Conservation (phyloP, 2,329 filamentous ascomycete species). For the Cladosporium halotolerans region DNA sequence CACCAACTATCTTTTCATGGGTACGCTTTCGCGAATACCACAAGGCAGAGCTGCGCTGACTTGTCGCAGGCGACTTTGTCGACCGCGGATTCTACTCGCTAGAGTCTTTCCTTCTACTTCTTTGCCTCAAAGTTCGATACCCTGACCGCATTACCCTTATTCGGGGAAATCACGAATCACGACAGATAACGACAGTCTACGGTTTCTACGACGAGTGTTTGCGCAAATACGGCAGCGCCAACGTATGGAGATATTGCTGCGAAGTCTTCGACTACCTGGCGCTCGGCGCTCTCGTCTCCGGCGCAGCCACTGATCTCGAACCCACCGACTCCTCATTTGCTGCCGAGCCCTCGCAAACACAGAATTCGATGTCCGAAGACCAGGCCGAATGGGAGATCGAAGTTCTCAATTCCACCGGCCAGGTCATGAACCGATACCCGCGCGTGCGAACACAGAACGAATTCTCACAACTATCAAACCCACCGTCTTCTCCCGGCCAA, state of each 20-base stretch:
- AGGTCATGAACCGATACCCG: slow-evolving; percentile 67
- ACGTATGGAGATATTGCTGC: slow-evolving; percentile 90
- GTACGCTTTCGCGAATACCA: slow-evolving; percentile 34
- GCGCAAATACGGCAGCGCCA: slow-evolving; percentile 91
- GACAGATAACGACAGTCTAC: slow-evolving; percentile 95
- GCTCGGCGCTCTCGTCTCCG: slow-evolving; percentile 82
- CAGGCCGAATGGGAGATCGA: slow-evolving; percentile 79
- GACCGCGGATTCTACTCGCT: slow-evolving; percentile 97
- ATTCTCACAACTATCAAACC: slow-evolving; percentile 22
- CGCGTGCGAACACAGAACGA: slow-evolving; percentile 36
- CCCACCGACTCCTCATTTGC: slow-evolving; percentile 51
- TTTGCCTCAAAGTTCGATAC: slow-evolving; percentile 95
- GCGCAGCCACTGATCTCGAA: slow-evolving; percentile 61
- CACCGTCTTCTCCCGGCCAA: slow-evolving; percentile 33
- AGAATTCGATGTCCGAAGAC: slow-evolving; percentile 47
- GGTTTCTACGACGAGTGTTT: slow-evolving; percentile 98
- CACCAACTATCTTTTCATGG: slow-evolving; percentile 97
- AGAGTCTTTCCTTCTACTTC: slow-evolving; percentile 89
- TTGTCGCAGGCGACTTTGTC: slow-evolving; percentile 76
- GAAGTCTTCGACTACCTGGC: slow-evolving; percentile 97
- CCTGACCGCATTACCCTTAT: slow-evolving; percentile 96
- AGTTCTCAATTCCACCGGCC: slow-evolving; percentile 77
- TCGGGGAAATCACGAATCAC: slow-evolving; percentile 71
- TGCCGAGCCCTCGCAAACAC: slow-evolving; percentile 43
- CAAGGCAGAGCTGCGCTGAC: slow-evolving; percentile 20